Conservation (phyloP, 1,284 basidiomycete species). For the Irpex sp. region DNA sequence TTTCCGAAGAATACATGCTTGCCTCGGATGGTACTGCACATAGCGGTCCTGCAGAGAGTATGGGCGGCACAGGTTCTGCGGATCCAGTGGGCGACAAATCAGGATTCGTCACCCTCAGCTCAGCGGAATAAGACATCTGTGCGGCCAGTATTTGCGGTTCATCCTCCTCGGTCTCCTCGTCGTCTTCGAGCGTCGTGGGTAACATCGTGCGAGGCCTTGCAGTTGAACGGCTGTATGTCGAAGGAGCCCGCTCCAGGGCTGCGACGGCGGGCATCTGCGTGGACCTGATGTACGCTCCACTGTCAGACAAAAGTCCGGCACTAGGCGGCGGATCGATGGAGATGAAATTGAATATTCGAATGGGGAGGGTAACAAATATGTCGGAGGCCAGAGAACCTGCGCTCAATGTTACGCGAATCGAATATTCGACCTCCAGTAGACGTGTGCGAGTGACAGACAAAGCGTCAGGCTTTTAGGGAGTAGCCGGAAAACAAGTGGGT, state of each 20-base stretch:
- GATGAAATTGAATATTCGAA: constrained; percentile 75
- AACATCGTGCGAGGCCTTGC: not conserved
- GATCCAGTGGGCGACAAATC: constrained; percentile 6
- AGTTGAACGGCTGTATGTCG: not conserved
- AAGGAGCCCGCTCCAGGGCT: not conserved
- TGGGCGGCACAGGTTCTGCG: not conserved
- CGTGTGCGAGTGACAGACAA: constrained; percentile 73
- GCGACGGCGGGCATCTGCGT: constrained; percentile 5
- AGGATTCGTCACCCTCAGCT: constrained; percentile 16
- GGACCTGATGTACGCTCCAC: constrained; percentile 15
- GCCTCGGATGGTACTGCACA: constrained; percentile 12
- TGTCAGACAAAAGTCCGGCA: constrained; percentile 23
- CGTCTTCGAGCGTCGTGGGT: not conserved
- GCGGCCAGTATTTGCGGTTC: not conserved
- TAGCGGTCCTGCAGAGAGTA: constrained; percentile 1
- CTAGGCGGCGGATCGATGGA: constrained; percentile 76
- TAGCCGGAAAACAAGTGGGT: constrained; percentile 4
- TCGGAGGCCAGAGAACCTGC: constrained; percentile 63
- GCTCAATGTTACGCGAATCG: constrained; percentile 69
- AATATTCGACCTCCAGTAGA: constrained; percentile 80
- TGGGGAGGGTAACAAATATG: constrained; percentile 64
- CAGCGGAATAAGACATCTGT: not conserved
- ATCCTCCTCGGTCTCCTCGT: constrained; percentile 1
- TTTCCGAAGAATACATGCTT: constrained; percentile 23
- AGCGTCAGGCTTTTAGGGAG: constrained; percentile 55